These are phyloP conservation scores for Cystoisospora suis DNA, from an alignment of 169 alveolate genomes.

Conservation along the genomic window DNA sequence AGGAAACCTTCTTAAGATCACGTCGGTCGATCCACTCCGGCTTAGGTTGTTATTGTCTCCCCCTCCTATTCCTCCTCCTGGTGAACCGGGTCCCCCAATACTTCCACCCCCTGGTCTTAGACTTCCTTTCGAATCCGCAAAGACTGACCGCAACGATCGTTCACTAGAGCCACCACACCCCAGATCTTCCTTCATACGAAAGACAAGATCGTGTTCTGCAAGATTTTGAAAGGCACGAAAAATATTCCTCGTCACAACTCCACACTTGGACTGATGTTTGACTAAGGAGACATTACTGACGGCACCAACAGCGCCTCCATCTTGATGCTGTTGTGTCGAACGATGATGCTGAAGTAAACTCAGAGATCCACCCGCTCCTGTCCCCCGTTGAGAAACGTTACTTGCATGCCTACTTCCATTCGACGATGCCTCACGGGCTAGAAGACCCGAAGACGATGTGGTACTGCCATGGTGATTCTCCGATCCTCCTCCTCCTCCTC, in stretches of 20 bases:
- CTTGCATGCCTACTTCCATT: no score
- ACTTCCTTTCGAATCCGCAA: background rate
- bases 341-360: no score
- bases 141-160: background rate
- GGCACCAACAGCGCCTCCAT: no score
- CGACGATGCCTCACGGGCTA: no score
- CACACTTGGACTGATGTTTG: background rate
- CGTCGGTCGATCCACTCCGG: slow-evolving; percentile 19
- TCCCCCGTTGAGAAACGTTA: no score
- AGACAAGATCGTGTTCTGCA: slow-evolving; percentile 18
- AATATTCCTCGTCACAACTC: background rate
- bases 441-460: no score
- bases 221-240: background rate
- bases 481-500: no score
- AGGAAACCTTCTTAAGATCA: background rate
- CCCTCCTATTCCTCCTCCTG: background rate
- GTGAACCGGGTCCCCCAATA: background rate
- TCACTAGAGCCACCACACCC: background rate
- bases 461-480: no score
- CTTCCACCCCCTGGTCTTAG: background rate
- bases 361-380: no score
- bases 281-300: no score
- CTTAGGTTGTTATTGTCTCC: slow-evolving; percentile 5
- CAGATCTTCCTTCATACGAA: slow-evolving; percentile 24
- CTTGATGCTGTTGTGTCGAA: no score